Base-by-base conservation (phyloP, 1,284 basidiomycete species). In the Marasmius sp. region DNA sequence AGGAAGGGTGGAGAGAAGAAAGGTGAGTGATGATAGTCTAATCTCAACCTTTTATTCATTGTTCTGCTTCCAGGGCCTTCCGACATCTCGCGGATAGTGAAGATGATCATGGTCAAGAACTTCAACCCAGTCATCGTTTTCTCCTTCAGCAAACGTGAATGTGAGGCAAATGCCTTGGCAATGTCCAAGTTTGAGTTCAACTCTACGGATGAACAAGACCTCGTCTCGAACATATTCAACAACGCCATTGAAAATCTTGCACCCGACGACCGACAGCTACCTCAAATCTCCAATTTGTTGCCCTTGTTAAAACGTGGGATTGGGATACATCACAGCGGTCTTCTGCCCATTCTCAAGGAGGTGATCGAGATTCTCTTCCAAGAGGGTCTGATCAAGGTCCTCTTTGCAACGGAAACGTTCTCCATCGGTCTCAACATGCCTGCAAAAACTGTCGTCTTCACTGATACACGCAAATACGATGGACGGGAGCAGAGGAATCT, bases 371-470 rank as follows among this genome's bases (percentile, higher is more conserved):
- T 99, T 66, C 83, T 99, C 38, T 99, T 99, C 82, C 97, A 99
- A 72, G 97, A 99, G 72, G 97, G 97, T n/a, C 82, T 99, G 58
- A 95, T 99, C 81, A 99, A 99, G 75, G 95, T 96, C 22, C 86
- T 99, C 43, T 99, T 99, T 71, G 97, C 97, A 2, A 99, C 97
- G 0, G 97, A 99, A 77, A 99, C 97, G 0, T 99, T 99, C 80
- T 98, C 96, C 5, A 99, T 99, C 68, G 97, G 97, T 60, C 82
- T 99, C 58, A 99, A 99, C 79, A 99, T 99, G 97, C 97, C 97
- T 11, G 97, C 97, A 39, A 98, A 98, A 81, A 99, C 97, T 7
- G 97, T 99, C 59, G 97, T 99, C 22, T 98, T 99, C 82, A 98
- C 95, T 0, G 86, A 91, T 1, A 92, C 95, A 8, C 88, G 94